Percentiles rank a stretch among this genome's conserved stretches.
phyloP scores from a whole-genome alignment of 129 eudicot genomes.

The Heracleum sosnowskyi region DNA sequence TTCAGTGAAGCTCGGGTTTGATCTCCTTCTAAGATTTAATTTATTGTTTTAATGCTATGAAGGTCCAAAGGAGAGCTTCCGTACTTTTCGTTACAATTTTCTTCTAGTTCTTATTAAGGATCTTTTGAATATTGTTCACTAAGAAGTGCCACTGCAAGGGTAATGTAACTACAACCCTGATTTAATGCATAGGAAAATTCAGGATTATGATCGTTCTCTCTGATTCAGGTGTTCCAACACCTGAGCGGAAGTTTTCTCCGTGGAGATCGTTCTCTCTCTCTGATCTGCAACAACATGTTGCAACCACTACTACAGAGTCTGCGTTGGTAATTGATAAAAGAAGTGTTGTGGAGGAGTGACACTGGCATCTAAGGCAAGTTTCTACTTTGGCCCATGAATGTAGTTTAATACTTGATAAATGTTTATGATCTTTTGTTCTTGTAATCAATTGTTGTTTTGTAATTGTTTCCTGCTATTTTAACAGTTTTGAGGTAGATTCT shows the following conservation, averaged over 20 bases:
- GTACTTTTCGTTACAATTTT: too few species aligned
- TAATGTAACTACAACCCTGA: too few species aligned
- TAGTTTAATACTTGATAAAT: conserved; percentile 17
- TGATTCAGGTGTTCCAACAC: too few species aligned
- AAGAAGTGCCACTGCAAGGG: too few species aligned
- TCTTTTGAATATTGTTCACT: too few species aligned
- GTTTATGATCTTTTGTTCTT: conserved; percentile 11
- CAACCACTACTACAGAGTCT: conserved; percentile 23
- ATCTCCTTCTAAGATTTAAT: too few species aligned
- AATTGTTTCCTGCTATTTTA: background rate
- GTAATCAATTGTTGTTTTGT: background rate
- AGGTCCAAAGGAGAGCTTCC: too few species aligned
- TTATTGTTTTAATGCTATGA: too few species aligned
- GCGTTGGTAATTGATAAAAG: conserved; percentile 24
- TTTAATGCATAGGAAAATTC: too few species aligned
- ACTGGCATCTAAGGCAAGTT: background rate
- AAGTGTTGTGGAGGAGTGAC: conserved; percentile 5
- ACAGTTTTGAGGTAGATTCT: background rate
- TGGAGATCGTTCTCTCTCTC: conserved; percentile 79
- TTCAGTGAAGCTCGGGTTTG: too few species aligned
- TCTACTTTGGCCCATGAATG: conserved; percentile 5
- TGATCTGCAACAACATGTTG: conserved; percentile 54
- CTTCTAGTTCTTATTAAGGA: too few species aligned
- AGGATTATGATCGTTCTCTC: too few species aligned
- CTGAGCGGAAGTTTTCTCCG: conserved; percentile 33